Evolutionary conservation across 164 flowering plant species (phyloP).

Genomic region (Sextonia rubra): DNA sequence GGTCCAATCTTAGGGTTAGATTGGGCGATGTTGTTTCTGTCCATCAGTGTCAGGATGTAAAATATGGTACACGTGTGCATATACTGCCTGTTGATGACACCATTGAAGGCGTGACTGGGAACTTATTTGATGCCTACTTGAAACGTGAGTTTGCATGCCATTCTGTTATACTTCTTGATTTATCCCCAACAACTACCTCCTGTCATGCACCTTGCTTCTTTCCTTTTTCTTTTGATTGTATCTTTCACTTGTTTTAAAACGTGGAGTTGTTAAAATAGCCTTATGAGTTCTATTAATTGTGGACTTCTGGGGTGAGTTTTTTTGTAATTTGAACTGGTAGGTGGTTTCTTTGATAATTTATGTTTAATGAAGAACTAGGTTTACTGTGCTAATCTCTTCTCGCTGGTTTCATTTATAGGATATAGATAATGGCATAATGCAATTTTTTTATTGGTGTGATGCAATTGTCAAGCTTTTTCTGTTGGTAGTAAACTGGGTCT

Average conservation of each 20-base stretch:
- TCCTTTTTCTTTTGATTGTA: neutral
- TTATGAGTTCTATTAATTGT: neutral
- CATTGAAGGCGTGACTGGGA: constrained; percentile 79
- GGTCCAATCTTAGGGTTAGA: constrained; percentile 73
- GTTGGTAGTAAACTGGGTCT: too few relatives aligned
- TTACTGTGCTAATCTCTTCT: neutral
- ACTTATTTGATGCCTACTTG: constrained; percentile 76
- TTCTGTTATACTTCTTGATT: neutral
- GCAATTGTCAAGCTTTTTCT: too few relatives aligned
- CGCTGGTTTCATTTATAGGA: too few relatives aligned
- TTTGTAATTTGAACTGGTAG: neutral
- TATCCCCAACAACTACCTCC: neutral
- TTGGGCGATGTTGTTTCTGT: constrained; percentile 89
- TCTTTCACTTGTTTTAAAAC: neutral
- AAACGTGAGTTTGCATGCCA: constrained; percentile 51
- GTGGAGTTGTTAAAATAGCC: neutral
- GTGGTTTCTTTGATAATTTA: neutral
- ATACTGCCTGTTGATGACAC: constrained; percentile 85
- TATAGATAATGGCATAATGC: too few relatives aligned
- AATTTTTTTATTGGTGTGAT: too few relatives aligned
- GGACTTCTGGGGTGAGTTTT: neutral
- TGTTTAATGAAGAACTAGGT: neutral
- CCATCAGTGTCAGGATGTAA: constrained; percentile 81
- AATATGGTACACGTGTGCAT: constrained; percentile 84
- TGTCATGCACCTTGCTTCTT: neutral